These are phyloP conservation scores for Asterella californica DNA, from an alignment of 225 moss, liverwort and hornwort genomes.

Conservation along the genomic window DNA sequence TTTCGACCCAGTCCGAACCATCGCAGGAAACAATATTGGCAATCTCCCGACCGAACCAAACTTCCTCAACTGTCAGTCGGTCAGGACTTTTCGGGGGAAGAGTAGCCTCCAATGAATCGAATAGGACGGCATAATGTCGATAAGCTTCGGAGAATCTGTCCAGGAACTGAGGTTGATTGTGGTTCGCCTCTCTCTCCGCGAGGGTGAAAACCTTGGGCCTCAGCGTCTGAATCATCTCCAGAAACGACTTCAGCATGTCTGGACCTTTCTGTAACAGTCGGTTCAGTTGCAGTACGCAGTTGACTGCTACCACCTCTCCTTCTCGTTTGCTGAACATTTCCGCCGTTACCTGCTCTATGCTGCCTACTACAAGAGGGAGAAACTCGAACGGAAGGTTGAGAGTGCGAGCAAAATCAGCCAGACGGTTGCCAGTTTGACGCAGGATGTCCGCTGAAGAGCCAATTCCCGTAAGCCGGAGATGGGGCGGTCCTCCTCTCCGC, in stretches of 20 bases:
- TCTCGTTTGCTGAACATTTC: conserved; percentile 38
- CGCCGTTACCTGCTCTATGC: conserved; percentile 37
- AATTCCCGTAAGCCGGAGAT: conserved; percentile 75
- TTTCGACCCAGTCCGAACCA: conserved; percentile 39
- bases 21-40: conserved; percentile 50
- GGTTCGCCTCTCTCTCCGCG: conserved; percentile 52
- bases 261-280: conserved; percentile 37
- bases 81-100: conserved; percentile 48
- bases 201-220: conserved; percentile 47
- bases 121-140: conserved; percentile 41
- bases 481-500: conserved; percentile 61
- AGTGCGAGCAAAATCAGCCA: conserved; percentile 70
- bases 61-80: conserved; percentile 43
- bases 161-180: conserved; percentile 43
- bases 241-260: conserved; percentile 34
- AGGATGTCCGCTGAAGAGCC: conserved; percentile 54
- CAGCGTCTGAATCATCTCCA: conserved; percentile 41
- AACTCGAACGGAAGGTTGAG: conserved; percentile 77
- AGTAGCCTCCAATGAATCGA: conserved; percentile 53
- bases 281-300: conserved; percentile 52
- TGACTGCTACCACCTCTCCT: conserved; percentile 51
- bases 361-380: conserved; percentile 45
- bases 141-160: conserved; percentile 48
- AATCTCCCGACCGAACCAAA: conserved; percentile 58
- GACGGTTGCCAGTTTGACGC: conserved; percentile 65